Conservation (phyloP, 1,139 yeast species). For the Pichia norvegensis region DNA sequence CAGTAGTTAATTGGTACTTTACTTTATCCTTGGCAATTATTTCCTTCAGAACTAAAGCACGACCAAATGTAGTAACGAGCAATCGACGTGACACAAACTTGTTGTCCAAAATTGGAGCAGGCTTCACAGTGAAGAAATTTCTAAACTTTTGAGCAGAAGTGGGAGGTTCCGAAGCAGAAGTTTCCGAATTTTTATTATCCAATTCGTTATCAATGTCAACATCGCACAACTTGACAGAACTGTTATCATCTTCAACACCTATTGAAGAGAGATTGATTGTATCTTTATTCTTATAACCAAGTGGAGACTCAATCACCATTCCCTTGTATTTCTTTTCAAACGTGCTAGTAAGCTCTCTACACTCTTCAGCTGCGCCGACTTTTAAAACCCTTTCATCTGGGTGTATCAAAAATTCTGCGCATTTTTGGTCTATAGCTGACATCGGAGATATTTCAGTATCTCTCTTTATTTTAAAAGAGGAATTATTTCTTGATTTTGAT, state of each 20-base stretch:
- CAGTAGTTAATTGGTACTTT: constrained; percentile 38
- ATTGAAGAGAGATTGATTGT: constrained; percentile 9
- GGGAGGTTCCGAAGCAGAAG: constrained; percentile 13
- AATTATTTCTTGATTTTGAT: constrained; percentile 15
- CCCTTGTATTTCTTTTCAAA: constrained; percentile 56
- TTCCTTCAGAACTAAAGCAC: constrained; percentile 42
- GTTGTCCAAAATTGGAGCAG: constrained; percentile 4
- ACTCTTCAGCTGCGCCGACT: constrained; percentile 43
- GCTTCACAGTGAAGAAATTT: constrained; percentile 28
- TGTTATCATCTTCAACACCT: constrained; percentile 10
- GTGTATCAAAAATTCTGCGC: constrained; percentile 52
- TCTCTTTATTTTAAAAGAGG: constrained; percentile 10
- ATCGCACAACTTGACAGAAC: constrained; percentile 22
- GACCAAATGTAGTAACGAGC: constrained; percentile 48
- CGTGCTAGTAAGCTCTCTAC: constrained; percentile 35
- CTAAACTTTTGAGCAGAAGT: constrained; percentile 23
- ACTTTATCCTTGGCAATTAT: constrained; percentile 18
- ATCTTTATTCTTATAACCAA: constrained; percentile 34
- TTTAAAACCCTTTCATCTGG: constrained; percentile 66
- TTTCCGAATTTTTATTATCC: constrained; percentile 16
- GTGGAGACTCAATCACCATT: constrained; percentile 52
- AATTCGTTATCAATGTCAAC: constrained; percentile 13
- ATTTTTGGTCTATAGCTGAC: constrained; percentile 57
- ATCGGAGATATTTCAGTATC: constrained; percentile 43
- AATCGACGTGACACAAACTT: constrained; percentile 9